Evolutionary conservation across 2,329 filamentous ascomycete species (phyloP).

Genomic region (Claviceps monticola): DNA sequence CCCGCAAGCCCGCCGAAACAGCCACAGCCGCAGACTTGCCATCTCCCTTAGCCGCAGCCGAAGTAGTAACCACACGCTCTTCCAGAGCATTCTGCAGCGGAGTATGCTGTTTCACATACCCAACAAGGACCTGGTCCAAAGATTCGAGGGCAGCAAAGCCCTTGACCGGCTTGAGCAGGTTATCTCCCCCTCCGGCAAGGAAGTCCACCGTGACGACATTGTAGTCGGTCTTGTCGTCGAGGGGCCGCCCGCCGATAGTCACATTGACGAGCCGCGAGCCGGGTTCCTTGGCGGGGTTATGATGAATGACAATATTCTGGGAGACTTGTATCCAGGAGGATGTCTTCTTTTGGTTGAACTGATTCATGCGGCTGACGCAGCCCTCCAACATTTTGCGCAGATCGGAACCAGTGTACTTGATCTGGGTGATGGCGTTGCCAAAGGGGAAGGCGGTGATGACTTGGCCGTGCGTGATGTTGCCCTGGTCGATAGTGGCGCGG

Average conservation of each 20-base stretch:
- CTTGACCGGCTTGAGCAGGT: conserved; percentile 32
- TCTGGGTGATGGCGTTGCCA: conserved; percentile 48
- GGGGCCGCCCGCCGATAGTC: conserved; percentile 31
- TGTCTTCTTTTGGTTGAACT: conserved; percentile 36
- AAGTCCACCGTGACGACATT: conserved; percentile 50
- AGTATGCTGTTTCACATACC: conserved; percentile 33
- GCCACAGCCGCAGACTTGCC: not conserved
- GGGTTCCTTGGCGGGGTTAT: conserved; percentile 36
- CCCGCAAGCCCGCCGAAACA: not conserved
- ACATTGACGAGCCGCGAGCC: conserved; percentile 39
- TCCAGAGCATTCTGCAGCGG: conserved; percentile 38
- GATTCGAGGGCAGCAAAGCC: conserved; percentile 34
- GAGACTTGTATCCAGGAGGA: conserved; percentile 49
- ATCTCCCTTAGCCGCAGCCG: not conserved
- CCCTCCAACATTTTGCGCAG: conserved; percentile 47
- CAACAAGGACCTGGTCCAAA: conserved; percentile 38
- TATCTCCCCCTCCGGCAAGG: conserved; percentile 47
- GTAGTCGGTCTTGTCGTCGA: conserved; percentile 35
- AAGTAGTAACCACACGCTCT: conserved; percentile 17
- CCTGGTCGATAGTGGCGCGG: conserved; percentile 47
- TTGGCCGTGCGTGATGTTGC: conserved; percentile 47
- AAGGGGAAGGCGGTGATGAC: conserved; percentile 53
- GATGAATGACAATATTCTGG: conserved; percentile 39
- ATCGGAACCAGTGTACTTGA: conserved; percentile 36
- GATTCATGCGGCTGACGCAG: conserved; percentile 38